These are phyloP conservation scores for Articulospora tetracladia DNA, from an alignment of 495 filamentous ascomycete genomes.

Conservation along the genomic window DNA sequence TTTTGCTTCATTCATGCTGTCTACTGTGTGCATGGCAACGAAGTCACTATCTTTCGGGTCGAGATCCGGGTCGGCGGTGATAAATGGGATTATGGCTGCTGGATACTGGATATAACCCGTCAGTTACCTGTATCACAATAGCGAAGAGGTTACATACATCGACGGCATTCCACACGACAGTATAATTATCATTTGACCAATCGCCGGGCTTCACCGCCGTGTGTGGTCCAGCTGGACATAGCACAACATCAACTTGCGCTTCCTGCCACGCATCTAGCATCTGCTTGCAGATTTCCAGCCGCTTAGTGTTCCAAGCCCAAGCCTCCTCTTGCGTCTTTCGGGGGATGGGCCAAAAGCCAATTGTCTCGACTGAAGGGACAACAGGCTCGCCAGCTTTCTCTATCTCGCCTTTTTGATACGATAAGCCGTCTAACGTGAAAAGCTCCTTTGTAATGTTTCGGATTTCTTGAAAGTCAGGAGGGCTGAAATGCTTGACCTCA, in stretches of 20 bases:
- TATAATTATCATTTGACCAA: constrained; percentile 31
- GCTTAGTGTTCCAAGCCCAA: constrained; percentile 31
- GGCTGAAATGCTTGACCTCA: constrained; percentile 25
- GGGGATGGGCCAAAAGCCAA: constrained; percentile 29
- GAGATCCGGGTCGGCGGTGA: constrained; percentile 24
- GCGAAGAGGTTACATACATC: constrained; percentile 21
- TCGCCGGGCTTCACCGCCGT: constrained; percentile 27
- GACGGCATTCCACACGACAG: constrained; percentile 29
- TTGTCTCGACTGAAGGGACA: constrained; percentile 28
- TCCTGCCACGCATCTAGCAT: constrained; percentile 31
- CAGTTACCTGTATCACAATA: not conserved
- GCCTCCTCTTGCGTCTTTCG: constrained; percentile 29
- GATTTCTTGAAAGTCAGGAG: constrained; percentile 12
- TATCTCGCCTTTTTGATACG: constrained; percentile 28
- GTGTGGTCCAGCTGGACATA: constrained; percentile 30
- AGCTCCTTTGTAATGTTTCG: constrained; percentile 27
- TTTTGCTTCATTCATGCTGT: constrained; percentile 27
- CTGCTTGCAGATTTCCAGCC: constrained; percentile 23
- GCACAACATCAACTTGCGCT: constrained; percentile 29
- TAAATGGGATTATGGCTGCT: constrained; percentile 29
- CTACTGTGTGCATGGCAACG: constrained; percentile 16
- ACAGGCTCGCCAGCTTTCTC: constrained; percentile 28
- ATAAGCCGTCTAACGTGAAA: constrained; percentile 32
- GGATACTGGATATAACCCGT: constrained; percentile 26
- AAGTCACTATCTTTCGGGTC: constrained; percentile 22